A percentile compares a stretch with the other conserved stretches of the same genome.
Conservation (phyloP, 2,329 filamentous ascomycete species). For the Lomentospora prolificans region DNA sequence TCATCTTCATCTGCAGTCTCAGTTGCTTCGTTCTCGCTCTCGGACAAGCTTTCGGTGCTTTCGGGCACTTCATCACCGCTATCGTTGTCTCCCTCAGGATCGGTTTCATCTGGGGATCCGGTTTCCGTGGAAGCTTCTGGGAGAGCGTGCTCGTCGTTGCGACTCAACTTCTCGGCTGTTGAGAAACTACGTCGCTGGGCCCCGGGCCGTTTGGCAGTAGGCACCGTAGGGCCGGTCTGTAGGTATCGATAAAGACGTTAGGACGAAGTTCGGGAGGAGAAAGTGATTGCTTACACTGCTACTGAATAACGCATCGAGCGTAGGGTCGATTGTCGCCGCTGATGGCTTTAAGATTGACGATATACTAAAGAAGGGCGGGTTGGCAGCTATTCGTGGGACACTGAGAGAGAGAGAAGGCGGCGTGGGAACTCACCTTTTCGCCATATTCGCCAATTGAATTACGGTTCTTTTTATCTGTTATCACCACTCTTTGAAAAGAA, state of each 20-base stretch:
- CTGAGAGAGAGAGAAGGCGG: background rate
- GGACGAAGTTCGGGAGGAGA: background rate
- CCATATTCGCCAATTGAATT: conserved; percentile 10
- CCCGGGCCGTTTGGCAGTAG: background rate
- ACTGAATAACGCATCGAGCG: conserved; percentile 60
- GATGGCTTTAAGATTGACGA: conserved; percentile 9
- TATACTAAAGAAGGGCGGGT: background rate
- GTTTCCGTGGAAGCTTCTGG: too few relatives aligned
- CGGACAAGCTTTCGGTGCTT: too few relatives aligned
- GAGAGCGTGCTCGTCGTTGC: conserved; percentile 18
- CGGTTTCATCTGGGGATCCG: too few relatives aligned
- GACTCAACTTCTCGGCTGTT: conserved; percentile 22
- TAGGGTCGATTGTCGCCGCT: conserved; percentile 54
- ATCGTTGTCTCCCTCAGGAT: too few relatives aligned
- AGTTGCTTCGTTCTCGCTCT: conserved; percentile 23
- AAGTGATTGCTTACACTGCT: conserved; percentile 63
- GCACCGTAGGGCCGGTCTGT: background rate
- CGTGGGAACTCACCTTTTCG: conserved; percentile 14
- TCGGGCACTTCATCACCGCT: conserved; percentile 21
- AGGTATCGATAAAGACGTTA: conserved; percentile 8
- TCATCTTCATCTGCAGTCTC: conserved; percentile 28
- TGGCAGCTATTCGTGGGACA: too few relatives aligned
- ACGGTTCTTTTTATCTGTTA: background rate
- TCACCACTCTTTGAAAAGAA: background rate
- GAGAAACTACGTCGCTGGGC: conserved; percentile 7